Base-by-base conservation (phyloP, 2,329 filamentous ascomycete species). In the Lecanicillium sp. region DNA sequence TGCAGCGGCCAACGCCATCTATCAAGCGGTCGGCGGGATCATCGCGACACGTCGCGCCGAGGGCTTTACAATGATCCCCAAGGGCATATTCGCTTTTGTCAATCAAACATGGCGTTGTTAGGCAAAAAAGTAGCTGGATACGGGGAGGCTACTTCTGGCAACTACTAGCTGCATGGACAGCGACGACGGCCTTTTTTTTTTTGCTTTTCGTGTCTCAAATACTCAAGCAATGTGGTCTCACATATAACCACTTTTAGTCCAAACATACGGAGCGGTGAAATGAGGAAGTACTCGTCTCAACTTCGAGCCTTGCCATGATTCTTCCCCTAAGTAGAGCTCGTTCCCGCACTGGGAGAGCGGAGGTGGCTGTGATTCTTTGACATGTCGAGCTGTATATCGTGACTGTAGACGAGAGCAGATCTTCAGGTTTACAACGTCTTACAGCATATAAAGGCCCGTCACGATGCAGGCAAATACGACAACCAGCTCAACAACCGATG, bases 121-220 rank as follows among this genome's bases (percentile, higher is more conserved):
- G n/a, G n/a, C n/a, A n/a, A n/a, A n/a, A n/a, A n/a, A n/a, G n/a
- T n/a, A n/a, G n/a, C n/a, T n/a, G n/a, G n/a, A n/a, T n/a, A n/a
- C n/a, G n/a, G n/a, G n/a, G n/a, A n/a, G n/a, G n/a, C n/a, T n/a
- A n/a, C n/a, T n/a, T n/a, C n/a, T n/a, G n/a, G n/a, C n/a, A n/a
- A n/a, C 23, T n/a, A 12, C 20, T 37, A 27, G 37, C 14, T 11
- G 21, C 37, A 12, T 24, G 21, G 23, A 26, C 37, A 3, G 21
- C 23, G 37, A 39, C 23, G 37, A 20, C 17, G 15, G n/a, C 21
- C 14, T 8, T 27, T 17, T 39, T n/a, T n/a, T n/a, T 29, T 42
- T 30, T 32, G 24, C 27, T 42, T 42, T 42, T 42, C 6, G 4
- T 42, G 39, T 42, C 39, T 42, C 39, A 42, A 35, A n/a, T n/a